Conservation (phyloP, 139 green algal genomes). For the Mychonastes homosphaera region DNA sequence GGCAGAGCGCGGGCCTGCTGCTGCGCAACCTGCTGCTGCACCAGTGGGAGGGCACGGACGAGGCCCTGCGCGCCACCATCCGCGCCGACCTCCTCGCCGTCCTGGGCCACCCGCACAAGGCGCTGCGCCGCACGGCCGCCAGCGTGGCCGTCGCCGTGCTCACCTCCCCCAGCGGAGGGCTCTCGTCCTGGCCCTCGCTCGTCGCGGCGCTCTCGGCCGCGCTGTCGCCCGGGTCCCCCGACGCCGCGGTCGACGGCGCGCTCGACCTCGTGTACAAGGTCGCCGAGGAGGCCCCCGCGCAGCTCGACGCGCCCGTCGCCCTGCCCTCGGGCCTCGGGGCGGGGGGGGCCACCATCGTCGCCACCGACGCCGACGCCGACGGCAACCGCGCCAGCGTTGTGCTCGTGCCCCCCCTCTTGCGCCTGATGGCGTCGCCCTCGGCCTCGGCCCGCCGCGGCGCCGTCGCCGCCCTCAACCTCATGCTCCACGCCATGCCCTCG, state of each 20-base stretch:
- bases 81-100: conserved; percentile 54
- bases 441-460: conserved; percentile 34
- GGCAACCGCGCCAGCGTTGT: conserved; percentile 15
- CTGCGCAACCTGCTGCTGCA: conserved; percentile 92
- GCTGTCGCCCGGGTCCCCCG: conserved; percentile 19
- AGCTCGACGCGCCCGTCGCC: conserved; percentile 49
- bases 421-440: conserved; percentile 32
- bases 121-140: conserved; percentile 72
- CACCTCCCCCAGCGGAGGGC: conserved; percentile 24
- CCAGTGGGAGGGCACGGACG: conserved; percentile 38
- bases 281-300: conserved; percentile 40
- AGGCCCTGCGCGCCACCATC: conserved; percentile 61
- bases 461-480: conserved; percentile 58
- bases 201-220: conserved; percentile 24
- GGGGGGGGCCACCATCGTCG: too few relatives aligned
- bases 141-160: conserved; percentile 57
- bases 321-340: too few relatives aligned
- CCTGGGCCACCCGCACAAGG: conserved; percentile 41
- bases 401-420: conserved; percentile 61
- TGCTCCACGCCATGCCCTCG: conserved; percentile 48
- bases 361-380: neutral
- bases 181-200: conserved; percentile 71
- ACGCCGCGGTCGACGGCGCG: conserved; percentile 61
- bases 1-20: conserved; percentile 83
- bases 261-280: conserved; percentile 87